Percentiles rank a stretch among this genome's conserved stretches.
These are phyloP conservation scores for Schwanniomyces occidentalis DNA, from an alignment of 805 yeast species.

Conservation along the genomic window DNA sequence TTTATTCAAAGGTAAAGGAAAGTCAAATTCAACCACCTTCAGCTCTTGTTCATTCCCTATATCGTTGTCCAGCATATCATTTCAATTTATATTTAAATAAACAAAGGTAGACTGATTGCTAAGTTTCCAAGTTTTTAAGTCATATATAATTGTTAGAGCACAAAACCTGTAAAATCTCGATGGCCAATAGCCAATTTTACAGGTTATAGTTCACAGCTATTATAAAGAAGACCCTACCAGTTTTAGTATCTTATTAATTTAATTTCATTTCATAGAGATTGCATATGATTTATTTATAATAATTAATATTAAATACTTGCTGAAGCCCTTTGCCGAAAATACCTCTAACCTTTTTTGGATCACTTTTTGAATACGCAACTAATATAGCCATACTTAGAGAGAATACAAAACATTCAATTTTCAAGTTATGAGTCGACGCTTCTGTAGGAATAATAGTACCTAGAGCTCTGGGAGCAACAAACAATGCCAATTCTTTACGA, in stretches of 20 bases:
- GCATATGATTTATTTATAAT: conserved; percentile 1
- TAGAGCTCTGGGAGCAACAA: conserved; percentile 44
- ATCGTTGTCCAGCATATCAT: conserved; percentile 20
- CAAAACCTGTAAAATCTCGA: too few species aligned
- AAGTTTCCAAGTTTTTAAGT: too few species aligned
- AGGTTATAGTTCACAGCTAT: too few species aligned
- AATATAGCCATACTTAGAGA: conserved; percentile 35
- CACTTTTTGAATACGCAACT: conserved; percentile 32
- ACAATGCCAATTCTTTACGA: conserved; percentile 48
- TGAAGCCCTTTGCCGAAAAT: conserved; percentile 33
- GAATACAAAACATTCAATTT: conserved; percentile 31
- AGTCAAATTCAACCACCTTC: conserved; percentile 15
- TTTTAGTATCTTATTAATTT: too few species aligned
- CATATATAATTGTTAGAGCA: too few species aligned
- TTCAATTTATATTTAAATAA: conserved; percentile 6
- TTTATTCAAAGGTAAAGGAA: conserved; percentile 13
- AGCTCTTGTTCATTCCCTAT: conserved; percentile 13
- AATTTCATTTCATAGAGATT: too few species aligned
- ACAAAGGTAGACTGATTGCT: too few species aligned
- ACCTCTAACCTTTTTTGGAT: conserved; percentile 33
- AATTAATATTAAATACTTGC: conserved; percentile 4
- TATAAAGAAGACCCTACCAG: too few species aligned
- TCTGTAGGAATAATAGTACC: conserved; percentile 33
- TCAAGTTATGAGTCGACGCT: conserved; percentile 22
- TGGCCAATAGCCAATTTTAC: too few species aligned